phyloP scores from a whole-genome alignment of 2,329 filamentous ascomycete species.

The Penicillium sp. region DNA sequence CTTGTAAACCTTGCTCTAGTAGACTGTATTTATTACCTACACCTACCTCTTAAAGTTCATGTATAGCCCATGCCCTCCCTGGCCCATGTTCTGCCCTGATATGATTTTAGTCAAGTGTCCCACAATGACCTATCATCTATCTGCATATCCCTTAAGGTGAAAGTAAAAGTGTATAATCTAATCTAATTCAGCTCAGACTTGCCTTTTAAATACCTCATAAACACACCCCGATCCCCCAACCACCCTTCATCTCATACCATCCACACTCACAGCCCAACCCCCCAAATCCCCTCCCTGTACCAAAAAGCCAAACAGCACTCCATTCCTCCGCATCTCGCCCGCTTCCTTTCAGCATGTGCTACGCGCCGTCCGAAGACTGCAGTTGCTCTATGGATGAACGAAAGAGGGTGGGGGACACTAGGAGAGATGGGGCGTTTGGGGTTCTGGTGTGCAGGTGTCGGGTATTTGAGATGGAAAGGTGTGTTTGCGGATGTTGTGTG shows the following conservation, averaged over 20 bases:
- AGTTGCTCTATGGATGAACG: conserved; percentile 19
- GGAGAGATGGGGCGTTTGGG: conserved; percentile 3
- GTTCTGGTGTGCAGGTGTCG: background rate
- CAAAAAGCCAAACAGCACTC: conserved; percentile 1
- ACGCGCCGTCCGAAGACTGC: conserved; percentile 25
- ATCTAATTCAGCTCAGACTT: conserved; percentile 31
- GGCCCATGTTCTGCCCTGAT: background rate
- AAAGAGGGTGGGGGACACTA: conserved; percentile 1
- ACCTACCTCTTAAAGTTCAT: no score
- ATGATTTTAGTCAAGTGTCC: background rate
- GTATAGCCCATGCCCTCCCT: background rate
- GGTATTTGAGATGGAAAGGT: background rate
- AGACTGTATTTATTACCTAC: background rate
- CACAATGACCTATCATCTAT: background rate
- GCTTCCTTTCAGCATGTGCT: conserved; percentile 10
- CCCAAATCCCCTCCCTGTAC: background rate
- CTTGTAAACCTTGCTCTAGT: background rate
- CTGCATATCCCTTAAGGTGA: background rate
- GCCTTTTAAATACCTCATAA: conserved; percentile 30
- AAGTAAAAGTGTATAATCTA: background rate
- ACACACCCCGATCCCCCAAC: conserved; percentile 13
- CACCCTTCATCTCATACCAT: conserved; percentile 1
- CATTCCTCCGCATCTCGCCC: background rate
- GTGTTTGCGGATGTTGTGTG: background rate
- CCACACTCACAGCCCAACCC: background rate